A percentile compares a stretch with the other conserved stretches of the same genome.
These are phyloP conservation scores for Polytrichum formosum DNA, from an alignment of 225 moss, liverwort and hornwort species.

Conservation along the genomic window DNA sequence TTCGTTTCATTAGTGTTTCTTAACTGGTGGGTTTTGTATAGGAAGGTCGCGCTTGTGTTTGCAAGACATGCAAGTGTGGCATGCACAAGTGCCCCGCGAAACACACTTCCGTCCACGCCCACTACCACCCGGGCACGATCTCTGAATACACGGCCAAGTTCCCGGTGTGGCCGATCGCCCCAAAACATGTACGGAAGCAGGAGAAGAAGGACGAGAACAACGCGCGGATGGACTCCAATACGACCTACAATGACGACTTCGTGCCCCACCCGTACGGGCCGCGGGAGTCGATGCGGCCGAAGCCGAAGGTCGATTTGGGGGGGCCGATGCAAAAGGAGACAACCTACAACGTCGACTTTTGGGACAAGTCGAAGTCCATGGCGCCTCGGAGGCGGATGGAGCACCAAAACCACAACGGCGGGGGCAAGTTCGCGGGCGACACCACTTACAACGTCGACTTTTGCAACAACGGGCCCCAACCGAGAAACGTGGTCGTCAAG, in stretches of 20 bases:
- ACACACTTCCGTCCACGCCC: slow-evolving; percentile 38
- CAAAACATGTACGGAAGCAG: slow-evolving; percentile 12
- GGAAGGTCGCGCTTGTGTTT: slow-evolving; percentile 41
- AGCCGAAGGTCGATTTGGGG: rapidly evolving
- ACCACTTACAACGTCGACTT: slow-evolving; percentile 26
- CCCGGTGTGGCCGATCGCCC: slow-evolving; percentile 40
- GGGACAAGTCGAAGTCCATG: slow-evolving; percentile 36
- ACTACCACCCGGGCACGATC: slow-evolving; percentile 27
- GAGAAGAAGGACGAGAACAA: background rate
- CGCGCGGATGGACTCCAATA: slow-evolving; percentile 22
- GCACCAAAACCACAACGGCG: background rate
- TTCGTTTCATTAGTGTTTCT: background rate
- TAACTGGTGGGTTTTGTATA: background rate
- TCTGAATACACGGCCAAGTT: slow-evolving; percentile 47
- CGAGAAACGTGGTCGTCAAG: background rate
- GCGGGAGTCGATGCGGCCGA: slow-evolving; percentile 6
- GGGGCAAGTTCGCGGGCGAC: slow-evolving; percentile 25
- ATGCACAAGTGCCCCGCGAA: slow-evolving; percentile 55
- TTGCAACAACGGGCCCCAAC: slow-evolving; percentile 8
- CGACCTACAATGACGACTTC: slow-evolving; percentile 40
- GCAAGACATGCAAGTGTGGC: slow-evolving; percentile 54
- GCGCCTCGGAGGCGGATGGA: background rate
- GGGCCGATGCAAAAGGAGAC: slow-evolving; percentile 36
- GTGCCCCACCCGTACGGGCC: slow-evolving; percentile 39
- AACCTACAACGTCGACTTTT: slow-evolving; percentile 36